Evolutionary conservation across 352 stramenopile genomes (phyloP), one percentile per base, ranked within the genome.

Genomic region (Phytophthora hibernalis): DNA sequence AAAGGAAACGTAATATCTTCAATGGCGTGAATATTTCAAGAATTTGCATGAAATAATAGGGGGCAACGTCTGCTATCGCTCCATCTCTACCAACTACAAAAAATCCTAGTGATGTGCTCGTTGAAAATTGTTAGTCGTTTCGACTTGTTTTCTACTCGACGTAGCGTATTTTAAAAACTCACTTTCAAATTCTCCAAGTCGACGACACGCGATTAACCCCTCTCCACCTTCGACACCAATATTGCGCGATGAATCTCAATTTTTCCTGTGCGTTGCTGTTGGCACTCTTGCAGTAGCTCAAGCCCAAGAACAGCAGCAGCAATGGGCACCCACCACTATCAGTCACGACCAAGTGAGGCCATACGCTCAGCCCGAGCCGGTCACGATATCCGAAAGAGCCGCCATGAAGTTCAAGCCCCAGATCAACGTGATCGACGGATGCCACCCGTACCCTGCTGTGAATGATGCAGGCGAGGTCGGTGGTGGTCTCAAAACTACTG

Each of bases 401-500:
- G 54, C 54, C 11, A 16, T 65, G 20, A 48, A 58, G n/a, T 58
- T 49, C 51, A 58, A 58, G 24, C 51, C 51, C 10, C 51, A 58
- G 24, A 13, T 58, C 7, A 22, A 48, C 35, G n/a, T 63, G 30
- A 49, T n/a, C 7, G n/a, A 63, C 21, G 55, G 55, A 49, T 63
- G 55, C 31, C 31, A 37, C 31, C 31, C 31, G 31, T 37, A 37
- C 11, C 47, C 73, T 21, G 69, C 61, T 40, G 63, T 82, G 16
- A 70, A 77, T 30, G 37, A 42, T 6, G 38, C 38, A 0, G 69
- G 74, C 26, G 72, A 82, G 50, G 75, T 57, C 2, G 70, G 50
- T 1, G 31, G 31, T 37, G 31, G 31, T 37, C 31, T 37, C 7
- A 13, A 37, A 10, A 37, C 31, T 10, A 69, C 47, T 12, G 74